Conservation (phyloP, 2,329 filamentous ascomycete species). For the Whalleya microplaca region DNA sequence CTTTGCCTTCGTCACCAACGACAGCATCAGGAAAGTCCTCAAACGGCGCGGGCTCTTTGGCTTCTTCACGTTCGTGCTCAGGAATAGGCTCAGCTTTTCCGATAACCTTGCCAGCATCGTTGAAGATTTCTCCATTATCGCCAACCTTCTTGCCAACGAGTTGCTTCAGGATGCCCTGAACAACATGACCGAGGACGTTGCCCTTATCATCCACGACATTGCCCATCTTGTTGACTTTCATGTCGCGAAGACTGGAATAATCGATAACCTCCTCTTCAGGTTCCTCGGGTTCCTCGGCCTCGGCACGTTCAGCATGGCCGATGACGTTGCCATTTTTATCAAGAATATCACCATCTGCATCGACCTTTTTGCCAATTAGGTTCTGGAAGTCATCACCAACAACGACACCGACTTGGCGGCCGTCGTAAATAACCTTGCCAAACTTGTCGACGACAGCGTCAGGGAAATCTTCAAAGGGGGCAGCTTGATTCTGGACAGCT, state of each 20-base stretch:
- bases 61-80: slow-evolving; percentile 53
- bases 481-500: slow-evolving; percentile 36
- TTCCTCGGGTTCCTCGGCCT: slow-evolving; percentile 38
- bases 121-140: slow-evolving; percentile 71
- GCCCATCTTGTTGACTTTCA: slow-evolving; percentile 62
- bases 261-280: slow-evolving; percentile 45
- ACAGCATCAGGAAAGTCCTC: slow-evolving; percentile 60
- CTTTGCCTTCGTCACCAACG: slow-evolving; percentile 57
- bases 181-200: slow-evolving; percentile 62
- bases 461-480: slow-evolving; percentile 43
- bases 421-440: slow-evolving; percentile 43
- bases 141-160: slow-evolving; percentile 67
- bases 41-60: slow-evolving; percentile 54
- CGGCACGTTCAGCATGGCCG: slow-evolving; percentile 40
- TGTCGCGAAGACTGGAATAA: slow-evolving; percentile 54
- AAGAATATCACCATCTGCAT: slow-evolving; percentile 42
- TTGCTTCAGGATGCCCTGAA: slow-evolving; percentile 66
- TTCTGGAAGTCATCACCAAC: slow-evolving; percentile 42
- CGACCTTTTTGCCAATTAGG: slow-evolving; percentile 41
- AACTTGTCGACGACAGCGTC: slow-evolving; percentile 41
- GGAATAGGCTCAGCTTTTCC: slow-evolving; percentile 69
- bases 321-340: slow-evolving; percentile 42
- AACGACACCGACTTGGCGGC: slow-evolving; percentile 43
- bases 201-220: slow-evolving; percentile 60
- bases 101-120: slow-evolving; percentile 69